Base-by-base conservation (phyloP, 768 basidiomycete species). In the Boletellus emodensis region DNA sequence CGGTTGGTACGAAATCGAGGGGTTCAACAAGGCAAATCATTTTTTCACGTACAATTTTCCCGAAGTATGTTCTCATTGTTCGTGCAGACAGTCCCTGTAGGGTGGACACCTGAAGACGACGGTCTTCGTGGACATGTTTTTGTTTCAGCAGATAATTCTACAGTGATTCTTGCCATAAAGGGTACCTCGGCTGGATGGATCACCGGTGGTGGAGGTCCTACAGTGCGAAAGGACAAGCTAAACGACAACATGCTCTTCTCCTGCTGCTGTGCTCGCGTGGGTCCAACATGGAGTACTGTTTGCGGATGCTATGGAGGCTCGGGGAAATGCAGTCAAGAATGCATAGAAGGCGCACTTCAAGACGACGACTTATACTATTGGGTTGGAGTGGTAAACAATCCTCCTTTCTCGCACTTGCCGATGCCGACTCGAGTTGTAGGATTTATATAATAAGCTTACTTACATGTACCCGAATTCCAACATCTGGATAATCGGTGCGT, bases 161-260 rank as follows among this genome's bases (percentile, higher is more conserved):
- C 90, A 0, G 89, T 97, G 20, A 74, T 96, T 26, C 75, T 97
- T 47, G 81, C 91, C 20, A 77, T 97, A 69, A 97, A 98, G 63
- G 95, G 95, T n/a, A 98, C 95, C 0, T 90, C 90, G 2, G 83
- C 87, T 2, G 75, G 76, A 10, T 71, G 71, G 70, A 74, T 85
- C 9, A 77, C 84, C 61, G 76, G 90, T 8, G 82, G 81, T 15
- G 85, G 88, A 3, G 92, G 93, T 5, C 85, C 89, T 12, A 96
- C 94, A 9, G 77, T 81, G 36, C 78, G 76, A 61, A 96, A 88
- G 68, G 95, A 98, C 73, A 95, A 94, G 71, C 69, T 85, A 51
- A 98, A 98, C 69, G 94, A 97, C 61, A 98, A 95, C 62, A 72
- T 94, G n/a, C 71, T 98, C 32, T 95, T 95, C 72, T 87, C 91